phyloP scores from a whole-genome alignment of 106 monocot species.

The Platanthera guangdongensis region DNA sequence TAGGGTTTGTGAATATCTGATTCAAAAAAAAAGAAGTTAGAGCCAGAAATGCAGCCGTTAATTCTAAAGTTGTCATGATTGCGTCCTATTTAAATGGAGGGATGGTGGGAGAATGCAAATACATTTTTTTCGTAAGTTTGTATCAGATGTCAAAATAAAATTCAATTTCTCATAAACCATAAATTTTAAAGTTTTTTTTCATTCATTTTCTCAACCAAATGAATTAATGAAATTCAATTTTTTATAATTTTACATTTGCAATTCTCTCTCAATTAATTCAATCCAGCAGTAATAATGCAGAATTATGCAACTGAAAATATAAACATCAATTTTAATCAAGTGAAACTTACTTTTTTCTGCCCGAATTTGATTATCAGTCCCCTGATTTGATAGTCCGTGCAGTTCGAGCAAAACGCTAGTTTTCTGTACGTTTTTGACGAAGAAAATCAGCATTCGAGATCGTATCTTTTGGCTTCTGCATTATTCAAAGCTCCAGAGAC shows the following conservation, averaged over 20 bases:
- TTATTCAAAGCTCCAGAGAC: slow-evolving; percentile 96
- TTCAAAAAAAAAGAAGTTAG: no score
- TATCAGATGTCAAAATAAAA: no score
- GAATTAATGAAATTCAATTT: not conserved
- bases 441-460: slow-evolving; percentile 92
- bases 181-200: not conserved
- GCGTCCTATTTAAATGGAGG: no score
- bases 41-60: no score
- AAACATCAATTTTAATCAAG: not conserved
- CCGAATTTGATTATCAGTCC: slow-evolving; percentile 70
- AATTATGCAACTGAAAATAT: not conserved
- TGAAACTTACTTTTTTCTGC: slow-evolving; percentile 68
- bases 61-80: no score
- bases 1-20: no score
- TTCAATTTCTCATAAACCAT: not conserved
- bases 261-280: not conserved
- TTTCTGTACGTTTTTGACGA: slow-evolving; percentile 87
- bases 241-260: not conserved
- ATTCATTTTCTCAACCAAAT: not conserved
- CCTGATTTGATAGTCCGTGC: slow-evolving; percentile 81
- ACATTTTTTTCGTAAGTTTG: no score
- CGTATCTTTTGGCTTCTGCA: slow-evolving; percentile 95
- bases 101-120: no score
- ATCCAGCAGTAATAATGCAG: not conserved
- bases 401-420: slow-evolving; percentile 88